A percentile compares a stretch with the other conserved stretches of the same genome.
Evolutionary conservation across 2,329 filamentous ascomycete genomes (phyloP).

Genomic region (Diaporthe caulivora): DNA sequence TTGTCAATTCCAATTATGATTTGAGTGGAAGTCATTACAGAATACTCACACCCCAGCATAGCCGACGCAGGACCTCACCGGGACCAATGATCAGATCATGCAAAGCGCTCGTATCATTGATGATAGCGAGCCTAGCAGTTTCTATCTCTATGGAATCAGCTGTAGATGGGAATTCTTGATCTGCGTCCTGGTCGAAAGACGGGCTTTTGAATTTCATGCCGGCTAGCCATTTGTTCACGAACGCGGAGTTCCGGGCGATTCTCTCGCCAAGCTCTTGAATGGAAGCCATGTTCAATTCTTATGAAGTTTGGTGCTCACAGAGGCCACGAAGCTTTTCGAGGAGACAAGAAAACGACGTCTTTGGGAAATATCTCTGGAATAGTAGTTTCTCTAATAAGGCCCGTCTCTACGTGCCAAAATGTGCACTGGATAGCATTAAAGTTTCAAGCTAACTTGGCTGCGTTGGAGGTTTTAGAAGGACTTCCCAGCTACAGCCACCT

Average conservation of each 20-base stretch:
- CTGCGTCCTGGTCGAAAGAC: constrained; percentile 12
- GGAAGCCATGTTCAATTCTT: neutral
- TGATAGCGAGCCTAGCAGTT: neutral
- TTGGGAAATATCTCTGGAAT: neutral
- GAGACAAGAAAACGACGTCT: no score
- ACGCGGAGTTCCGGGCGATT: neutral
- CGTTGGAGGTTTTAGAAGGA: neutral
- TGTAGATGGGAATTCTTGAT: constrained; percentile 5
- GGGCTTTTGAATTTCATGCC: neutral
- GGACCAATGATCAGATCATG: constrained; percentile 8
- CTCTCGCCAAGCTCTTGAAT: constrained; percentile 4
- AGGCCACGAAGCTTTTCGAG: neutral
- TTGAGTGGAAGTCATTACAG: neutral
- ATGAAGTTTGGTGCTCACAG: neutral
- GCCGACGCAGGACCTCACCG: constrained; percentile 9
- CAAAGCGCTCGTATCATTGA: constrained; percentile 2
- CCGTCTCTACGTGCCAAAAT: neutral
- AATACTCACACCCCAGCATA: constrained; percentile 7
- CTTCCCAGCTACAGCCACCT: no score
- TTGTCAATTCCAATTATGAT: neutral
- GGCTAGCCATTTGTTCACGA: constrained; percentile 11
- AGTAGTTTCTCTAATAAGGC: no score
- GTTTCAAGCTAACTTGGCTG: no score
- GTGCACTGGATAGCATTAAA: neutral
- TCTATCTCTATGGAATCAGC: neutral